Conservation (phyloP, 2,329 filamentous ascomycete genomes). For the Xylariaceae sp. region DNA sequence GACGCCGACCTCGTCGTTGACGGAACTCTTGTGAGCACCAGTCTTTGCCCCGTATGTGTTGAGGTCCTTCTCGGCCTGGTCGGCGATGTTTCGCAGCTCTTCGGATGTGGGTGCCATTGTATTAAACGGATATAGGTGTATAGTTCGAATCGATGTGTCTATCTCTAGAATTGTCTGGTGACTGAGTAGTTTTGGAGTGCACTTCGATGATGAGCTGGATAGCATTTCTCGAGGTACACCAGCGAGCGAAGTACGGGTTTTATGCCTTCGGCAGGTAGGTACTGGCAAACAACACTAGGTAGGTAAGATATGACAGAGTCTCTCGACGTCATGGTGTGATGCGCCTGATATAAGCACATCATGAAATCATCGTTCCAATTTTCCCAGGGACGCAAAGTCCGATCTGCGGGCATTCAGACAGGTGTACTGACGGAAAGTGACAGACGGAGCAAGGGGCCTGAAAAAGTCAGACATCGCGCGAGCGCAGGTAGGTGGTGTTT, state of each 20-base stretch:
- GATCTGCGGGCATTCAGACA: background rate
- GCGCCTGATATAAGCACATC: constrained; percentile 15
- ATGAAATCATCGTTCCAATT: constrained; percentile 23
- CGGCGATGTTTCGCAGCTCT: constrained; percentile 38
- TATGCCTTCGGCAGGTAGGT: too few species aligned
- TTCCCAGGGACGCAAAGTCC: constrained; percentile 9
- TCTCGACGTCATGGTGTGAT: constrained; percentile 13
- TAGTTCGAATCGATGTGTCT: too few species aligned
- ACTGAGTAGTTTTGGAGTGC: too few species aligned
- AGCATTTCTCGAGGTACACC: background rate
- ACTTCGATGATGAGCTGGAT: too few species aligned
- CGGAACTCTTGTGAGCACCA: constrained; percentile 34
- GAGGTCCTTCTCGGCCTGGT: constrained; percentile 42
- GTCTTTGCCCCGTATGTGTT: constrained; percentile 46
- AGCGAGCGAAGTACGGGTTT: background rate
- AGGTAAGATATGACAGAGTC: too few species aligned
- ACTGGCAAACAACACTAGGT: too few species aligned
- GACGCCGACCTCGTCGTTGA: constrained; percentile 38
- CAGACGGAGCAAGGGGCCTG: too few species aligned
- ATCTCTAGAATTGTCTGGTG: too few species aligned
- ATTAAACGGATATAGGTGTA: background rate
- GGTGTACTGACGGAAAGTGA: too few species aligned
- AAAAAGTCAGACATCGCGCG: too few species aligned
- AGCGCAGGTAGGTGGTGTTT: too few species aligned
- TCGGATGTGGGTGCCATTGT: constrained; percentile 27